Base-by-base conservation (phyloP, 441 rosid species). In the Populus hybrid region DNA sequence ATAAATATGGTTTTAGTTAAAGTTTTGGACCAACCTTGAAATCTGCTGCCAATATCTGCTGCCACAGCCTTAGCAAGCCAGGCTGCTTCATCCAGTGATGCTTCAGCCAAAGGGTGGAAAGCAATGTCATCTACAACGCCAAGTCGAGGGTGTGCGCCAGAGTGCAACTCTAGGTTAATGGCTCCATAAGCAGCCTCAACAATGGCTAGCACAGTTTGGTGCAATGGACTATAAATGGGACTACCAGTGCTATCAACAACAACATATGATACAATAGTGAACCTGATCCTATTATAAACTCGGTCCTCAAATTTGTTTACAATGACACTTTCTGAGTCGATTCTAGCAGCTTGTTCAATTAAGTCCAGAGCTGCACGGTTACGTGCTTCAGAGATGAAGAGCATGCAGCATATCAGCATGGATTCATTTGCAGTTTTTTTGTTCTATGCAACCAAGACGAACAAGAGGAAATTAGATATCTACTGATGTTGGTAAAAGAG, bases 81-180 rank as follows among this genome's bases (percentile, higher is more conserved):
- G 78, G 91, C 87, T 7, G 91, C 91, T 79, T 91, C 90, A 46
- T 89, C 89, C 19, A 91, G 16, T 12, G 93, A 82, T 6, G 91
- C 89, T 26, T 73, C 75, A 72, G 88, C 90, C 46, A 91, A 76
- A 0, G 94, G 95, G 83, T 88, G 95, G 79, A 87, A 82, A 32
- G 83, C 67, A 63, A 91, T 84, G 72, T 88, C 91, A 9, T 91
- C 95, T 2, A 91, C 89, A 59, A 86, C 90, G 9, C 95, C 91
- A 6, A 91, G 89, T 65, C 92, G 86, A 34, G 93, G 91, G 75
- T 91, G 86, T 0, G 91, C 79, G 35, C 93, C 93, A 0, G 84
- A 79, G 75, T 91, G 91, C 73, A 72, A 35, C 82, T 89, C 89
- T 9, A 91, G 86, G 86, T 88, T 83, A 65, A 87, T 78, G 67